Evolutionary conservation across 1,139 yeast genomes (phyloP).

Genomic region (Protomyces inundatus): DNA sequence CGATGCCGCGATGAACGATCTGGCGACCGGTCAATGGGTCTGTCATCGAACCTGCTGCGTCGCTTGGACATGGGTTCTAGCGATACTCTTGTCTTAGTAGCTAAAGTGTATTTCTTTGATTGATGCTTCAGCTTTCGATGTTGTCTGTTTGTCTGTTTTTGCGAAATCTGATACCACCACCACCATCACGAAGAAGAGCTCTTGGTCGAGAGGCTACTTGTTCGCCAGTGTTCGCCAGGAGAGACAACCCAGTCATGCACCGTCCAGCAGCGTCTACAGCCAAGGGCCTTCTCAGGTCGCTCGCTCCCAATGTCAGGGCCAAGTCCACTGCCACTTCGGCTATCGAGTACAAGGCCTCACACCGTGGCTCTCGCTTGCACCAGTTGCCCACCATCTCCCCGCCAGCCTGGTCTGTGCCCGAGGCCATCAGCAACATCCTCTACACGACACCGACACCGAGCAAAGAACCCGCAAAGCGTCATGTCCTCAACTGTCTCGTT

Average conservation of each 20-base stretch:
- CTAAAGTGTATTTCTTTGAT: neutral
- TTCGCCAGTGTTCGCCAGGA: no score
- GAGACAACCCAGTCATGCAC: neutral
- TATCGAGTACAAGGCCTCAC: conserved; percentile 85
- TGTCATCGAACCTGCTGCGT: neutral
- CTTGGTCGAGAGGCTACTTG: no score
- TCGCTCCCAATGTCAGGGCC: neutral
- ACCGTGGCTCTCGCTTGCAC: conserved; percentile 75
- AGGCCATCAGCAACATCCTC: conserved; percentile 80
- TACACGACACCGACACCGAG: conserved; percentile 86
- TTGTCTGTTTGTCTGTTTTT: no score
- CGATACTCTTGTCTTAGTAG: neutral
- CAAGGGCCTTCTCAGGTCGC: neutral
- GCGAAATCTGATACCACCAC: neutral
- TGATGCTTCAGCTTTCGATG: neutral
- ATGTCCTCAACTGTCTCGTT: conserved; percentile 90
- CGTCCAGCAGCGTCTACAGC: neutral
- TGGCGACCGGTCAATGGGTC: neutral
- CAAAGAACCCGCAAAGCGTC: conserved; percentile 48
- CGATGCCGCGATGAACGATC: neutral
- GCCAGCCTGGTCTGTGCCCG: conserved; percentile 91
- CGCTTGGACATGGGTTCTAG: neutral
- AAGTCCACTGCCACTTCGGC: conserved; percentile 70
- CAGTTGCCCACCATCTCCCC: conserved; percentile 92
- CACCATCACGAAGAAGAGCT: neutral